Conservation (phyloP, 2,329 filamentous ascomycete genomes). For the Nigrograna mackinnonii region DNA sequence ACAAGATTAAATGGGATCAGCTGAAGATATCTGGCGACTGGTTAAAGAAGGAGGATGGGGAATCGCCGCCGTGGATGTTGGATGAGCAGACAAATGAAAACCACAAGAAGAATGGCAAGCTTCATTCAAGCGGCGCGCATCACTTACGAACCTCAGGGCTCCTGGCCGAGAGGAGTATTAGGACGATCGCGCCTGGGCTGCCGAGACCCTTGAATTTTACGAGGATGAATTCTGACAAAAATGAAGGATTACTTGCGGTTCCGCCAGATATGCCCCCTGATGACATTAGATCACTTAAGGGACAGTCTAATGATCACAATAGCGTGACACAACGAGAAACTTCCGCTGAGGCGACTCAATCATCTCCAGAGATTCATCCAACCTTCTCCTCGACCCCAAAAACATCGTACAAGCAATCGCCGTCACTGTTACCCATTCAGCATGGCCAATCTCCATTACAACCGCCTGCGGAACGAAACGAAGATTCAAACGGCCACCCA, state of each 20-base stretch:
- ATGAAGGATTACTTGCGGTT: conserved; percentile 71
- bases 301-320: too few species aligned
- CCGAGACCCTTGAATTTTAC: conserved; percentile 79
- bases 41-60: conserved; percentile 44
- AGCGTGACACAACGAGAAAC: too few species aligned
- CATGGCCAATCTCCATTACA: too few species aligned
- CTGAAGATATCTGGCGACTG: conserved; percentile 45
- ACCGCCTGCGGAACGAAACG: too few species aligned
- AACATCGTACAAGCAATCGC: too few species aligned
- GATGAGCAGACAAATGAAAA: conserved; percentile 15
- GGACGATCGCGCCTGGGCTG: conserved; percentile 75
- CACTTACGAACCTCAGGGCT: conserved; percentile 19
- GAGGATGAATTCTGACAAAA: conserved; percentile 79
- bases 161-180: conserved; percentile 32
- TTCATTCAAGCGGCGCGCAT: conserved; percentile 35
- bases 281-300: too few species aligned
- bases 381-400: too few species aligned
- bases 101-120: conserved; percentile 37
- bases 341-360: too few species aligned
- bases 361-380: too few species aligned
- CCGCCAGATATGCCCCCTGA: conserved; percentile 65
- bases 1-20: conserved; percentile 40
- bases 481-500: too few species aligned
- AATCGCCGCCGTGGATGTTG: conserved; percentile 16
- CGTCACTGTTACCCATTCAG: too few species aligned